Evolutionary conservation across 2,329 filamentous ascomycete genomes (phyloP).

Genomic region (Pseudogymnoascus sp.): DNA sequence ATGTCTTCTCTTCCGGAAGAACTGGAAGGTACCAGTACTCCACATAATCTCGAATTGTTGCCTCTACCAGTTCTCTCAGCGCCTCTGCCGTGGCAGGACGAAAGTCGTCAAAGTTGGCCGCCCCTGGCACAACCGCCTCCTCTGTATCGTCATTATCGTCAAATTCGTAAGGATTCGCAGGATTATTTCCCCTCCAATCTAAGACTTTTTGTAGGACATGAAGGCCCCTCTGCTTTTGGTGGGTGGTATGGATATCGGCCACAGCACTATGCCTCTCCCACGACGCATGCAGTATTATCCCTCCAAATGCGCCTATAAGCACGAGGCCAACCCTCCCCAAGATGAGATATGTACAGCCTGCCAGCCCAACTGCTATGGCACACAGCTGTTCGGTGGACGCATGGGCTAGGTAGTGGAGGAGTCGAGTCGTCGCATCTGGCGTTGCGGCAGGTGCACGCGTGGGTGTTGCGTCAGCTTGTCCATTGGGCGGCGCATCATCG

Average conservation of each 20-base stretch:
- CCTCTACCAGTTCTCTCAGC: constrained; percentile 68
- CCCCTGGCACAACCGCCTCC: not conserved
- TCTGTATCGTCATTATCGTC: constrained; percentile 20
- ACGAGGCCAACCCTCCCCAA: constrained; percentile 76
- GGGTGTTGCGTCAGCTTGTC: not conserved
- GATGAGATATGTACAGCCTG: constrained; percentile 69
- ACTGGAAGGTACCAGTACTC: constrained; percentile 76
- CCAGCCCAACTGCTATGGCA: constrained; percentile 64
- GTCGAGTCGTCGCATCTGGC: constrained; percentile 32
- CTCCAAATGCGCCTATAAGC: constrained; percentile 74
- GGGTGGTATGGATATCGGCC: constrained; percentile 27
- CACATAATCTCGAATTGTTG: constrained; percentile 83
- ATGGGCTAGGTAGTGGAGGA: constrained; percentile 62
- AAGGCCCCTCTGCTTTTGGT: constrained; percentile 46
- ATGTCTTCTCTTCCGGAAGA: constrained; percentile 69
- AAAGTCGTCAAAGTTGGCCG: constrained; percentile 64
- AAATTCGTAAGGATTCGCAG: constrained; percentile 23
- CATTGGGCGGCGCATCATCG: not conserved
- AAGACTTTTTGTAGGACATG: constrained; percentile 45
- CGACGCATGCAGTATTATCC: constrained; percentile 69
- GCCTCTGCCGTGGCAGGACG: constrained; percentile 76
- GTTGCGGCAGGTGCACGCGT: not conserved
- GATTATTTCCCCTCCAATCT: constrained; percentile 20
- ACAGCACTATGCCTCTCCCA: constrained; percentile 64
- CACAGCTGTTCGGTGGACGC: constrained; percentile 72